Percentiles rank a stretch among this genome's conserved stretches.
phyloP scores from a whole-genome alignment of 306 rosid genomes.

The Oemleria cerasiformis region DNA sequence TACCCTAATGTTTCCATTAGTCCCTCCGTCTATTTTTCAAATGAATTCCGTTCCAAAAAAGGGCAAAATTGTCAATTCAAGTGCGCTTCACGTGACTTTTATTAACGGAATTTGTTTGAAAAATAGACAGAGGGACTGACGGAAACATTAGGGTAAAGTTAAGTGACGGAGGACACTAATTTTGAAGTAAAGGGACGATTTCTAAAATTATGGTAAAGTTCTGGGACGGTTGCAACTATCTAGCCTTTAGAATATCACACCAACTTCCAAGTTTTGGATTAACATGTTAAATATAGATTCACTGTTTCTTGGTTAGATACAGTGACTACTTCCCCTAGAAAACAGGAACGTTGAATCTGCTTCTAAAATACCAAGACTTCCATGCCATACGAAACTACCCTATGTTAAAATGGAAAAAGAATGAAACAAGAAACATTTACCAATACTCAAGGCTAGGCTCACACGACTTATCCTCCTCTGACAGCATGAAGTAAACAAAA shows the following conservation, averaged over 20 bases:
- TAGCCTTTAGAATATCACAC: background rate
- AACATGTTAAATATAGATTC: background rate
- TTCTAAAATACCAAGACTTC: background rate
- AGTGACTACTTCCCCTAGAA: background rate
- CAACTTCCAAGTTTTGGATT: conserved; percentile 8
- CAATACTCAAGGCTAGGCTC: conserved; percentile 97
- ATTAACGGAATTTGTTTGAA: no score
- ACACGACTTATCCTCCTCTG: conserved; percentile 94
- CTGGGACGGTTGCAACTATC: no score
- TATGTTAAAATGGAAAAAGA: conserved; percentile 1
- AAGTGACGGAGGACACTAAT: no score
- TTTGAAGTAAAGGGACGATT: no score
- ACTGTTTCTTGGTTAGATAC: background rate
- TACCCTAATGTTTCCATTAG: no score
- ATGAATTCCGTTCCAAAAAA: no score
- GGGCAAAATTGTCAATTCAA: no score
- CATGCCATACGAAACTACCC: background rate
- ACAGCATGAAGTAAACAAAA: conserved; percentile 92
- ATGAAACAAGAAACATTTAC: conserved; percentile 36
- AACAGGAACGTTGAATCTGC: background rate
- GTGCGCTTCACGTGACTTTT: no score
- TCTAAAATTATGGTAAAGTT: no score
- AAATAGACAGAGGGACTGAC: no score
- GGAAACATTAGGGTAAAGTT: no score
- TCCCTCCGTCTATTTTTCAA: no score